These are phyloP conservation scores for Cyphellophora attinorum DNA, from an alignment of 2,329 filamentous ascomycete genomes.

Conservation along the genomic window DNA sequence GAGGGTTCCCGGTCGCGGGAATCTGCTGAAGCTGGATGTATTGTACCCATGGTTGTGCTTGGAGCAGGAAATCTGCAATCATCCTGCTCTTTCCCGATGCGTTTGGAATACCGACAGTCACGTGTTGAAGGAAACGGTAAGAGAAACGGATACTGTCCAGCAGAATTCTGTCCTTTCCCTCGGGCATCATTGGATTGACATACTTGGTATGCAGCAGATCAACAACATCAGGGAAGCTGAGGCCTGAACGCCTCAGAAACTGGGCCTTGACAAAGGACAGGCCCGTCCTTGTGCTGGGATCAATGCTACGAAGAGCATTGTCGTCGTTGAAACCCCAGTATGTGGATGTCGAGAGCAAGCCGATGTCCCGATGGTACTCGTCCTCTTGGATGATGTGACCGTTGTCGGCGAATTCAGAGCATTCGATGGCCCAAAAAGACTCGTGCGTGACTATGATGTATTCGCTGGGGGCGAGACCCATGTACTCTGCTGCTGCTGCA, in stretches of 20 bases:
- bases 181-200: background rate
- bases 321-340: background rate
- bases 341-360: background rate
- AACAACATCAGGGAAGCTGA: constrained; percentile 2
- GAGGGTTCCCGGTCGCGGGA: background rate
- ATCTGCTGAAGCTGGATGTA: background rate
- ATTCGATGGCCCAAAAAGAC: background rate
- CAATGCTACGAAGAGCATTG: background rate
- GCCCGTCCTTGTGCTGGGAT: constrained; percentile 2
- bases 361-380: background rate
- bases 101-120: no score
- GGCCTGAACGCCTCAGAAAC: constrained; percentile 9
- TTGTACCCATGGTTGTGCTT: background rate
- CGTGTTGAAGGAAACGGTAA: background rate
- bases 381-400: background rate
- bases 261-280: constrained; percentile 7
- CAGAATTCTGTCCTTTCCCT: background rate
- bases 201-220: background rate
- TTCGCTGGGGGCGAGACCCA: background rate
- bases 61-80: no score
- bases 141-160: background rate
- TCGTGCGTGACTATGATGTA: background rate
- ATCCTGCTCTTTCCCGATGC: no score
- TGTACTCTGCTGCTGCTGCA: background rate
- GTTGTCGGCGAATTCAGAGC: background rate